Base-by-base conservation (phyloP, 1,139 yeast species). In the Scheffersomyces segobiensis region DNA sequence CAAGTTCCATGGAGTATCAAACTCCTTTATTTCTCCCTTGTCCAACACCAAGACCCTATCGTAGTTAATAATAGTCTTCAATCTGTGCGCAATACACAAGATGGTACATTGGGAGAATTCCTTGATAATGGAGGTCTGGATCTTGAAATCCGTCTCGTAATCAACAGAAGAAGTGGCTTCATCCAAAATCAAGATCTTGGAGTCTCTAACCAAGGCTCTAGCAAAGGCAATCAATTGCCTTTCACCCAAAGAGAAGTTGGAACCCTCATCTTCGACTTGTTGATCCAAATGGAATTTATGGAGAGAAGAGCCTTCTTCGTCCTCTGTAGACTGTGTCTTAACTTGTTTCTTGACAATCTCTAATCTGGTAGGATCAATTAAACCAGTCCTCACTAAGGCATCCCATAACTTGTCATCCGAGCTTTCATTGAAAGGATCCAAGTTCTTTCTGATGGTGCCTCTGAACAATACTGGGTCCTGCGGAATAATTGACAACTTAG, bases 151-250 rank as follows among this genome's bases (percentile, higher is more conserved):
- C 0, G 96, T 89, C 63, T 86, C 91, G 67, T 87, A 88, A 70
- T 90, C 96, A 51, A 90, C 95, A 10, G 90, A 86, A 0, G 96
- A 89, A 0, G 96, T 90, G 18, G 96, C 96, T 71, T 90, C 96
- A 70, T 90, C 96, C 59, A 90, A 73, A 60, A 90, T 86, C 63
- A 90, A 75, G 58, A 90, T 85, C 67, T 82, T 85, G 5, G 91
- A 79, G 54, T 84, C 81, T 62, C 91, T 82, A n/a, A 89, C 91
- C 61, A 90, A 76, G 0, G 96, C 93, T 64, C 96, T 81, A 0
- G 95, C 91, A 63, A 90, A 81, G 1, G 95, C 89, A 57, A 90
- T 74, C 62, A 90, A 73, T 71, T 90, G 96, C 56, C 91, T 82
- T 71, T 90, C 95, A 53, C 96, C 96, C 39, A 89, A 78, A 3